These are phyloP conservation scores for Urostyla sp. DNA, from an alignment of 73 alveolate species.

Conservation along the genomic window DNA sequence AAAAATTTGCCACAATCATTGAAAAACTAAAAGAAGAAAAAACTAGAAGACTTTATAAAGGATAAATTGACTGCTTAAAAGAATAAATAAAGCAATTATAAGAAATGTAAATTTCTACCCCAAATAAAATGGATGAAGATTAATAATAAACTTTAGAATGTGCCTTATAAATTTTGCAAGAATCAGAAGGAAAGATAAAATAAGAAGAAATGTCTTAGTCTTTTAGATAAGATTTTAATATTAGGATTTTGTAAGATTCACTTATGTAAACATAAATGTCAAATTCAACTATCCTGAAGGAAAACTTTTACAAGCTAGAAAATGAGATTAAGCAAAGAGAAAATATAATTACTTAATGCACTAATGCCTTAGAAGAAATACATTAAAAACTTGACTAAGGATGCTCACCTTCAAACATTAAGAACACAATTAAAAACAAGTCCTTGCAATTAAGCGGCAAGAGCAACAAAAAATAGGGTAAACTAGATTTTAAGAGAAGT, in stretches of 20 bases:
- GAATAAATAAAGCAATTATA: neutral
- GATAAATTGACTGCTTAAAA: neutral
- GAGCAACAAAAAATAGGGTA: no score
- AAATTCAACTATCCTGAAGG: neutral
- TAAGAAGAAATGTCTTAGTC: neutral
- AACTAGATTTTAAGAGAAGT: neutral
- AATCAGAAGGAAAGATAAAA: neutral
- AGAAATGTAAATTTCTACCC: neutral
- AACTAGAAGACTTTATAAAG: conserved; percentile 6
- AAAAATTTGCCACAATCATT: neutral
- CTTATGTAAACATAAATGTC: neutral
- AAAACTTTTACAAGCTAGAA: neutral
- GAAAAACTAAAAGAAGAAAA: neutral
- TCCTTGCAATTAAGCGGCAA: no score
- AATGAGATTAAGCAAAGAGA: neutral
- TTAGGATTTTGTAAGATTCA: neutral
- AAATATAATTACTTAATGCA: neutral
- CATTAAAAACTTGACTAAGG: neutral
- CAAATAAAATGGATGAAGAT: neutral
- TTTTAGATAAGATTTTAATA: neutral
- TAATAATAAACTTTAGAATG: neutral
- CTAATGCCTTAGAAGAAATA: neutral
- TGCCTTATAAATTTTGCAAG: neutral
- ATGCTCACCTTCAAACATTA: neutral
- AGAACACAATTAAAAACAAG: neutral